Base-by-base conservation (phyloP, 1,139 yeast species). In the Geotrichum candidum region DNA sequence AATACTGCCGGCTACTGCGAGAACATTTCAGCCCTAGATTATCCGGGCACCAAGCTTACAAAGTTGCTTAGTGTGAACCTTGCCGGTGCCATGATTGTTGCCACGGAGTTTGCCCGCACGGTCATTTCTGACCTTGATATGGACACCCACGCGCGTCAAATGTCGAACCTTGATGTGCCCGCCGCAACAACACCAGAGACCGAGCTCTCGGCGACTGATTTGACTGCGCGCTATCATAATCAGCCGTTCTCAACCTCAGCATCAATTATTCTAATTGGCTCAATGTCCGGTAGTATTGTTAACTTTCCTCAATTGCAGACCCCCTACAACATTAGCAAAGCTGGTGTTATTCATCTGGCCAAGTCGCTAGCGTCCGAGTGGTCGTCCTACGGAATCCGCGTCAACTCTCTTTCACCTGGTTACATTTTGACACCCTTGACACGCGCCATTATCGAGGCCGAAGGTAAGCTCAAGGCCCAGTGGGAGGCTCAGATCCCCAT, bases 1-100 rank as follows among this genome's bases (percentile, higher is more conserved):
- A 88, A 88, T 77, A 81, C 90, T 58, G 95, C 96, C 13, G 95
- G 96, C n/a, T 88, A 86, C 78, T 86, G 90, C 72, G 91, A 87
- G 73, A 87, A 58, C 77, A 83, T 80, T 75, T 83, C 90, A 2
- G 95, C 95, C 35, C 84, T 86, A 69, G 89, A 87, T 59, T 88
- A 88, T 75, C 92, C 94, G 23, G 83, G 90, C 50, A 72, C 75
- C 60, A 86, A 85, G 69, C 89, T 91, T 60, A 90, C 86, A 69
- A 81, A 82, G 45, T 77, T 88, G 64, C 80, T 87, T 76, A 83
- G 85, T 70, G 95, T 88, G 63, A 88, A 88, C 74, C 82, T 88
- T 33, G 78, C 87, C 74, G 96, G 96, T 18, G 84, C 94, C 5
- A 81, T 88, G 70, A 87, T 86, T 78, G 87, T 87, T 64, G 77